phyloP scores from a whole-genome alignment of 306 rosid genomes.

The Arachis stenosperma region DNA sequence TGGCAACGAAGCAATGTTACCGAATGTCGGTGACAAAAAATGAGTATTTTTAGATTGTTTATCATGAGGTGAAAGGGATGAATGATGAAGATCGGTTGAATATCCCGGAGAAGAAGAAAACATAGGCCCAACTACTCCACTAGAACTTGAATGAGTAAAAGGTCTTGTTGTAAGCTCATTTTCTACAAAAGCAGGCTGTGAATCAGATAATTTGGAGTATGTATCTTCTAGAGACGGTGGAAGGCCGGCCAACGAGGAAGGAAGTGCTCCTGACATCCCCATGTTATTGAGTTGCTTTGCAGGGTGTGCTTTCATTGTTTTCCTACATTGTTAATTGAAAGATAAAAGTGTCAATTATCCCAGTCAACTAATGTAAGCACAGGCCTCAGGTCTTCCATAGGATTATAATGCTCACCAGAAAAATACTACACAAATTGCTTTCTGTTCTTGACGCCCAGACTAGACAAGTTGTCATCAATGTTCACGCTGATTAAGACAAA shows the following conservation, averaged over 20 bases:
- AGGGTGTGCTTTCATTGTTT: constrained; percentile 80
- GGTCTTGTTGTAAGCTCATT: constrained; percentile 62
- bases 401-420: constrained; percentile 50
- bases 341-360: constrained; percentile 37
- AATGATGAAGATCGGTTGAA: constrained; percentile 81
- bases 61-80: constrained; percentile 70
- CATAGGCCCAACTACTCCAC: constrained; percentile 81
- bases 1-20: constrained; percentile 53
- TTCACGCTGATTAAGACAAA: constrained; percentile 39
- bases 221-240: constrained; percentile 65
- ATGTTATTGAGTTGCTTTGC: constrained; percentile 63
- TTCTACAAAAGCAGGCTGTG: constrained; percentile 62
- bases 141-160: constrained; percentile 59
- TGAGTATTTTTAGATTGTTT: constrained; percentile 57
- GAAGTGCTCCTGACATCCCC: constrained; percentile 66
- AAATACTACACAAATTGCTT: constrained; percentile 40
- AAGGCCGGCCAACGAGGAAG: constrained; percentile 68
- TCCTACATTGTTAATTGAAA: constrained; percentile 49
- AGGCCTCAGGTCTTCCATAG: constrained; percentile 24
- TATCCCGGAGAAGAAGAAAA: constrained; percentile 86
- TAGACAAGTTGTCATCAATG: constrained; percentile 59
- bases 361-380: constrained; percentile 32
- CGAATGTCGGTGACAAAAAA: constrained; percentile 64
- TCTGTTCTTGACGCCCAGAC: constrained; percentile 46
- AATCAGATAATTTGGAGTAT: constrained; percentile 69